Conservation (phyloP, 2,329 filamentous ascomycete genomes). For the Shiraia sp. region DNA sequence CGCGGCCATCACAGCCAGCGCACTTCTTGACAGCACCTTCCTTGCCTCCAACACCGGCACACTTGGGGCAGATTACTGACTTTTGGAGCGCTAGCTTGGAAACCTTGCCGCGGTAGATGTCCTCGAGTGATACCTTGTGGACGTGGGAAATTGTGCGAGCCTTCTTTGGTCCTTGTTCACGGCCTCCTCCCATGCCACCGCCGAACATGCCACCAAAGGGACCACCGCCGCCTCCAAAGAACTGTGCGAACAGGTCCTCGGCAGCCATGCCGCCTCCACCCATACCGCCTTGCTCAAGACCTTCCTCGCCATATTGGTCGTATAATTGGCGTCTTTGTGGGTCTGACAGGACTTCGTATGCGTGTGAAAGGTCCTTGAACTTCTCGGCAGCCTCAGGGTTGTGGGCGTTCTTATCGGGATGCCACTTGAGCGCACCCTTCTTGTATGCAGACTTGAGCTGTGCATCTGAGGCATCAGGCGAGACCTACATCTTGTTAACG, state of each 20-base stretch:
- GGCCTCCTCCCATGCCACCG: constrained; percentile 68
- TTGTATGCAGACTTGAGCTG: constrained; percentile 93
- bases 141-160: constrained; percentile 97
- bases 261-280: constrained; percentile 86
- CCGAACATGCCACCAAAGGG: constrained; percentile 66
- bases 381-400: constrained; percentile 93
- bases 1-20: constrained; percentile 84
- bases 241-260: constrained; percentile 94
- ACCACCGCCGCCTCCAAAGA: constrained; percentile 75
- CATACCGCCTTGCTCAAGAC: constrained; percentile 81
- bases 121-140: constrained; percentile 96
- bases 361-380: constrained; percentile 96
- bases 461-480: constrained; percentile 77
- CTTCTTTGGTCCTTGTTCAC: constrained; percentile 81
- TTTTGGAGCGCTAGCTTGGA: constrained; percentile 97
- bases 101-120: constrained; percentile 96
- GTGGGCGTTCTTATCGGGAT: constrained; percentile 94
- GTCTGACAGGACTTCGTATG: constrained; percentile 94
- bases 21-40: constrained; percentile 97
- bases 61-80: constrained; percentile 94
- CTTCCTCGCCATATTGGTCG: constrained; percentile 97
- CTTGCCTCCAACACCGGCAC: constrained; percentile 92
- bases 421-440: constrained; percentile 78
- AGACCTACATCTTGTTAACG: constrained; percentile 60
- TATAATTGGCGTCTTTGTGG: constrained; percentile 89